Conservation (phyloP, 179 eudicot species). For the Monotropa hypopitys region DNA sequence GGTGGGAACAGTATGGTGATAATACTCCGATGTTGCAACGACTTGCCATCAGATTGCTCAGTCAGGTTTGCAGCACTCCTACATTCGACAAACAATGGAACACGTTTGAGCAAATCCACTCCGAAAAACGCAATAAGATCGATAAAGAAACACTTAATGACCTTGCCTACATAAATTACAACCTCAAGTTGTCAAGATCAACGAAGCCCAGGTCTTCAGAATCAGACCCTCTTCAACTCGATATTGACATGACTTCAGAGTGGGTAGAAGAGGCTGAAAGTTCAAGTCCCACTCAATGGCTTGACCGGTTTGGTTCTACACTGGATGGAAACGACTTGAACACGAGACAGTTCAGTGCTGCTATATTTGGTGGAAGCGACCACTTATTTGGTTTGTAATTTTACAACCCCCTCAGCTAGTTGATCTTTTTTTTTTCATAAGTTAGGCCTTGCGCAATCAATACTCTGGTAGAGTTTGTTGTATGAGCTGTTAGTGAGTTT, state of each 20-base stretch:
- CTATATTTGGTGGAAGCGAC: slow-evolving; percentile 57
- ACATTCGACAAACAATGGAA: slow-evolving; percentile 67
- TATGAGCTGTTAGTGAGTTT: neutral
- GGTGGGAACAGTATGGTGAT: slow-evolving; percentile 99
- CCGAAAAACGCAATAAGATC: slow-evolving; percentile 84
- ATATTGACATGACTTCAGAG: slow-evolving; percentile 85
- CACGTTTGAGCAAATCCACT: slow-evolving; percentile 71
- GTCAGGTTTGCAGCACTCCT: slow-evolving; percentile 81
- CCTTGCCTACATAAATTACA: slow-evolving; percentile 58
- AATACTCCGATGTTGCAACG: slow-evolving; percentile 72
- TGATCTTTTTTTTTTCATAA: neutral
- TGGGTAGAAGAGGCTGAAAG: slow-evolving; percentile 93
- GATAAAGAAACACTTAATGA: slow-evolving; percentile 70
- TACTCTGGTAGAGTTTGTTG: neutral
- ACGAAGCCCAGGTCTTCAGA: slow-evolving; percentile 36
- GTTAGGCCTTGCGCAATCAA: neutral
- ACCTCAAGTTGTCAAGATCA: slow-evolving; percentile 59
- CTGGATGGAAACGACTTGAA: slow-evolving; percentile 83
- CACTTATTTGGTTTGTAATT: slow-evolving; percentile 59
- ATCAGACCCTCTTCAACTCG: slow-evolving; percentile 60
- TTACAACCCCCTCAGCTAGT: neutral
- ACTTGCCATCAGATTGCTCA: slow-evolving; percentile 73
- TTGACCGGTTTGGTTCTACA: slow-evolving; percentile 71
- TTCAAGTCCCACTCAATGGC: slow-evolving; percentile 84
- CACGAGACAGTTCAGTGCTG: slow-evolving; percentile 66